These are phyloP conservation scores for Jamesozyma rosinii DNA, from an alignment of 805 yeast species.

Conservation along the genomic window DNA sequence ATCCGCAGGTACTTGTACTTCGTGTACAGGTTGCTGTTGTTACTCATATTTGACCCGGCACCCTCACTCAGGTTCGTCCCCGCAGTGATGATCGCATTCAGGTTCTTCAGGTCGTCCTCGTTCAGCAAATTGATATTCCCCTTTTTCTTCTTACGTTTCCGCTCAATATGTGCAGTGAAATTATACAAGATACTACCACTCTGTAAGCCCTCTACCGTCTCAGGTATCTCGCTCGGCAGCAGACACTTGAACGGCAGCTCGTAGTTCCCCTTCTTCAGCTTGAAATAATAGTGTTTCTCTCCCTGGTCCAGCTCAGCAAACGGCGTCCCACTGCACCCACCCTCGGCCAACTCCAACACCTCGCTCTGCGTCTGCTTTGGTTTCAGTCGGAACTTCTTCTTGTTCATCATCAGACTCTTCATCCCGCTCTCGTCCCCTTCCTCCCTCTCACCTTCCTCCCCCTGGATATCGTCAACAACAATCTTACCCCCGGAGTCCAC, in stretches of 20 bases:
- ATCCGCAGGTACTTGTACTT: slow-evolving; percentile 59
- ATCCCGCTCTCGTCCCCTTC: not conserved
- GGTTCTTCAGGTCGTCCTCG: not conserved
- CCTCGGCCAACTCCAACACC: not conserved
- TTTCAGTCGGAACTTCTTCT: not conserved
- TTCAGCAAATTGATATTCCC: not conserved
- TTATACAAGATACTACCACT: slow-evolving; percentile 67
- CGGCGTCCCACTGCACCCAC: slow-evolving; percentile 25
- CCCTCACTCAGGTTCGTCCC: not conserved
- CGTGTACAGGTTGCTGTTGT: not conserved
- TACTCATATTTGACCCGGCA: not conserved
- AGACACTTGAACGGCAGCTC: slow-evolving; percentile 76
- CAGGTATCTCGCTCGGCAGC: slow-evolving; percentile 77
- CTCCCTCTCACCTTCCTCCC: not conserved
- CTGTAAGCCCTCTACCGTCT: slow-evolving; percentile 80
- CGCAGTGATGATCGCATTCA: slow-evolving; percentile 1
- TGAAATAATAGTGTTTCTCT: slow-evolving; percentile 18
- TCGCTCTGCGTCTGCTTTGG: not conserved
- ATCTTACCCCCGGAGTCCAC: not conserved
- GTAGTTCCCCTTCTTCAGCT: slow-evolving; percentile 62
- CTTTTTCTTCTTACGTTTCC: slow-evolving; percentile 2
- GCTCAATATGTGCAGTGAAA: slow-evolving; percentile 65
- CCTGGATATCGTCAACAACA: not conserved
- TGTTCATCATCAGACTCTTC: not conserved
- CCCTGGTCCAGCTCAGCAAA: slow-evolving; percentile 17